phyloP scores from a whole-genome alignment of 257 asterid species.

The Nicotiana noctiflora region DNA sequence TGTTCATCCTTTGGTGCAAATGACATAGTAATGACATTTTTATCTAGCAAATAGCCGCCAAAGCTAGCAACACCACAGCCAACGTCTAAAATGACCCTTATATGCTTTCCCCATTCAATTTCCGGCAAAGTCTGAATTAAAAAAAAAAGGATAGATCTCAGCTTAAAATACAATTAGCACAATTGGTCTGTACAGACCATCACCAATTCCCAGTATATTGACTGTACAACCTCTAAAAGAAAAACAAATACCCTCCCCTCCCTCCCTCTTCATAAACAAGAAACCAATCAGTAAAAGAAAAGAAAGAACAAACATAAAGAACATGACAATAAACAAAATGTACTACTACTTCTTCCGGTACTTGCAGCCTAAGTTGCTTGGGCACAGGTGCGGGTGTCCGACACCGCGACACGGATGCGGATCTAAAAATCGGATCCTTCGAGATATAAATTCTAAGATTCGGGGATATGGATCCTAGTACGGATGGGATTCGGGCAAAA shows the following conservation, averaged over 20 bases:
- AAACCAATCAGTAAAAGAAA: not conserved
- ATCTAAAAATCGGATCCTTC: too few species aligned
- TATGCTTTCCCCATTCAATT: conserved; percentile 59
- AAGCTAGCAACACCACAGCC: conserved; percentile 87
- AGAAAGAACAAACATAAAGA: not conserved
- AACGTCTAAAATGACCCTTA: conserved; percentile 58
- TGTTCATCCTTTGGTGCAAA: conserved; percentile 73
- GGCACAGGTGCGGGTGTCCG: too few species aligned
- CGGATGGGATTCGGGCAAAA: too few species aligned
- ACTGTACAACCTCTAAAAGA: not conserved
- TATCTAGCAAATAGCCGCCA: conserved; percentile 62
- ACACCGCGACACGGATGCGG: too few species aligned
- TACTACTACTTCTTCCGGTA: not conserved
- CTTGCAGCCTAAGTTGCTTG: too few species aligned
- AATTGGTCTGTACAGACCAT: not conserved
- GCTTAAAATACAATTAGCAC: not conserved
- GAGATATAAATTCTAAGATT: too few species aligned
- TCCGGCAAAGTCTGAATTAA: conserved; percentile 42
- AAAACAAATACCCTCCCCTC: not conserved
- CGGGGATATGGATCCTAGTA: too few species aligned
- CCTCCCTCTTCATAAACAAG: not conserved
- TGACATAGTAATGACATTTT: conserved; percentile 54
- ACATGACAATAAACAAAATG: not conserved
- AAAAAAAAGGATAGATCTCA: conserved; percentile 1
- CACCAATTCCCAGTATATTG: not conserved